These are phyloP conservation scores for Crucibulum cyathiforme DNA, from an alignment of 1,284 basidiomycete species.

Conservation along the genomic window DNA sequence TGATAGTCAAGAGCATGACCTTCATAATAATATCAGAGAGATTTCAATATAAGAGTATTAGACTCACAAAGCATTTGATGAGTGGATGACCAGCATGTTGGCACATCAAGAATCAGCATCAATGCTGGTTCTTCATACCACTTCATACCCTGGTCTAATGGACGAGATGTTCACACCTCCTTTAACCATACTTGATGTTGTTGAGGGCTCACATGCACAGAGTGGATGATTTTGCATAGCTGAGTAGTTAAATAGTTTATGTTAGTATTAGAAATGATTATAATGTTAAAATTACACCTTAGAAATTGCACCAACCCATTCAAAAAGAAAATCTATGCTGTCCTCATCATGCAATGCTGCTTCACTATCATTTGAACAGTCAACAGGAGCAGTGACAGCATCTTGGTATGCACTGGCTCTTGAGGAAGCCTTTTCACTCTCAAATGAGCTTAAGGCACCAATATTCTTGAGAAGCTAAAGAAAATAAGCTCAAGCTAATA, in stretches of 20 bases:
- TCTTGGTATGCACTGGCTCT: constrained; percentile 20
- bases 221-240: constrained; percentile 29
- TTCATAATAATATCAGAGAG: constrained; percentile 4
- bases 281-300: background rate
- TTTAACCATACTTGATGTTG: constrained; percentile 14
- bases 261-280: background rate
- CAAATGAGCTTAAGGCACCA: constrained; percentile 22
- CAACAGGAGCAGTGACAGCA: constrained; percentile 9
- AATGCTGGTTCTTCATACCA: background rate
- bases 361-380: constrained; percentile 8
- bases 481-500: background rate
- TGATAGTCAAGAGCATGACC: constrained; percentile 21
- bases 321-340: background rate
- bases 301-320: background rate
- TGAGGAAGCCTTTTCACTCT: constrained; percentile 13
- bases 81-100: constrained; percentile 28
- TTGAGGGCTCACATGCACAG: constrained; percentile 28
- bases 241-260: constrained; percentile 5
- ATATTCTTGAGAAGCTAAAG: constrained; percentile 34
- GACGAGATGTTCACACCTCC: constrained; percentile 6
- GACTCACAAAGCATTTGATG: constrained; percentile 30
- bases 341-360: constrained; percentile 5
- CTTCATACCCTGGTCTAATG: background rate
- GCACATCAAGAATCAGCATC: constrained; percentile 26
- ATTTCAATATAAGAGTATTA: background rate